A percentile compares a stretch with the other conserved stretches of the same genome.
Conservation (phyloP, 176 grass and related monocot genomes). For the Aegilops umbellulata region DNA sequence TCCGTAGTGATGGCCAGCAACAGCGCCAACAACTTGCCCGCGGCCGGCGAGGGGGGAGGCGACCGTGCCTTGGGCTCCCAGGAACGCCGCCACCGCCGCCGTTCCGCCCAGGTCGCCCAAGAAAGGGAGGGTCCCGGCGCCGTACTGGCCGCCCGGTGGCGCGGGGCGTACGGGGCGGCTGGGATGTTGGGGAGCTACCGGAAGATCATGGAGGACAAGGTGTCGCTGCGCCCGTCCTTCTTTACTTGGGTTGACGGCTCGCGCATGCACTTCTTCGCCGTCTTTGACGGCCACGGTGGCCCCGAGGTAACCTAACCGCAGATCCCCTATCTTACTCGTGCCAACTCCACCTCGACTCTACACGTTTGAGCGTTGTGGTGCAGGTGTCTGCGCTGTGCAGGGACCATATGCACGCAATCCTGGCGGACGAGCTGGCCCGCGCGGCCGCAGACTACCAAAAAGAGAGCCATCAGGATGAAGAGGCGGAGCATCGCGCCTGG, state of each 20-base stretch:
- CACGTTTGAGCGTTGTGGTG: slow-evolving; percentile 2
- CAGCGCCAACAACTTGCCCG: neutral
- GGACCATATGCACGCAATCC: slow-evolving; percentile 26
- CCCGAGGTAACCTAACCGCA: slow-evolving; percentile 32
- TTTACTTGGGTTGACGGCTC: slow-evolving; percentile 40
- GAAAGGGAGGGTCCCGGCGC: neutral
- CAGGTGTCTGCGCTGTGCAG: slow-evolving; percentile 67
- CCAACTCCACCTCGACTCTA: neutral
- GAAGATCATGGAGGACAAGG: slow-evolving; percentile 56
- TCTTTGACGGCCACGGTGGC: slow-evolving; percentile 84
- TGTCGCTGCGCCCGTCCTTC: slow-evolving; percentile 47
- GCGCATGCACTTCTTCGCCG: slow-evolving; percentile 71
- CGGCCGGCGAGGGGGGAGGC: neutral
- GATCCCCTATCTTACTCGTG: no score
- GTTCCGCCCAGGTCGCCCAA: no score
- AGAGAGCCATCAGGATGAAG: neutral
- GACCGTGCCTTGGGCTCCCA: neutral
- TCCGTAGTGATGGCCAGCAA: slow-evolving; percentile 37
- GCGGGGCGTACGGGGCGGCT: slow-evolving; percentile 49
- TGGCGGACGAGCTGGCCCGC: slow-evolving; percentile 48
- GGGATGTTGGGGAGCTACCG: slow-evolving; percentile 38
- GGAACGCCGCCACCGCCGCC: neutral
- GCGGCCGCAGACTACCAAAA: neutral
- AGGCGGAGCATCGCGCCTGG: slow-evolving; percentile 32
- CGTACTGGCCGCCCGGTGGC: neutral